These are phyloP conservation scores for Cairneyella variabilis DNA, from an alignment of 495 filamentous ascomycete genomes.

Conservation along the genomic window DNA sequence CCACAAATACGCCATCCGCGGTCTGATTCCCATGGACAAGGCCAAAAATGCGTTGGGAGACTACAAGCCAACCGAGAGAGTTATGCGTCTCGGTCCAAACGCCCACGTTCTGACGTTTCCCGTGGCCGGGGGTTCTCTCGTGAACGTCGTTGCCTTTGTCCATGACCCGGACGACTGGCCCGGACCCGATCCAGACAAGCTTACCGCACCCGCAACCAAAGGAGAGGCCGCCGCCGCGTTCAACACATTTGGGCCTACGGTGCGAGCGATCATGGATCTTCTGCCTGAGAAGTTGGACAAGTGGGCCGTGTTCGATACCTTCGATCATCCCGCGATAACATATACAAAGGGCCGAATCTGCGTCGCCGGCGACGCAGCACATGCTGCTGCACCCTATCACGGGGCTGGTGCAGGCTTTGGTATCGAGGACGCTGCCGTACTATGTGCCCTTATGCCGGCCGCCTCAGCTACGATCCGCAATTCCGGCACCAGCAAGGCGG, in stretches of 20 bases:
- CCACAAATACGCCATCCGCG: conserved; percentile 44
- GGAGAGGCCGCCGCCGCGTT: not conserved
- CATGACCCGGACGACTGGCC: not conserved
- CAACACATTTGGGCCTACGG: not conserved
- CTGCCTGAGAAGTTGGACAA: not conserved
- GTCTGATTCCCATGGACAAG: conserved; percentile 41
- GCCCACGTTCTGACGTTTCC: conserved; percentile 47
- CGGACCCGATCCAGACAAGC: not conserved
- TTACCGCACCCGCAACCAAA: not conserved
- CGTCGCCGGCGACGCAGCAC: conserved; percentile 40
- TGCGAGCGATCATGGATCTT: not conserved
- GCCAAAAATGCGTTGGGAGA: conserved; percentile 37
- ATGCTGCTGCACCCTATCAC: conserved; percentile 39
- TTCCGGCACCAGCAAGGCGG: not conserved
- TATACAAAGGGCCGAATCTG: conserved; percentile 29
- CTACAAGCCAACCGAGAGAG: conserved; percentile 35
- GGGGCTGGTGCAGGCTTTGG: conserved; percentile 35
- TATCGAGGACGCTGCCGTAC: conserved; percentile 18
- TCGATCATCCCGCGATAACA: conserved; percentile 29
- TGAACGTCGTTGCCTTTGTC: conserved; percentile 47
- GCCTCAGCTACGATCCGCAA: not conserved
- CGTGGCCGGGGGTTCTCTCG: conserved; percentile 29
- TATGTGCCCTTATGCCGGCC: not conserved
- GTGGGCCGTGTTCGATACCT: conserved; percentile 40
- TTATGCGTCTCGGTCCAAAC: conserved; percentile 40